phyloP scores from a whole-genome alignment of 176 grass and related monocot species.

The Bromus sterilis region DNA sequence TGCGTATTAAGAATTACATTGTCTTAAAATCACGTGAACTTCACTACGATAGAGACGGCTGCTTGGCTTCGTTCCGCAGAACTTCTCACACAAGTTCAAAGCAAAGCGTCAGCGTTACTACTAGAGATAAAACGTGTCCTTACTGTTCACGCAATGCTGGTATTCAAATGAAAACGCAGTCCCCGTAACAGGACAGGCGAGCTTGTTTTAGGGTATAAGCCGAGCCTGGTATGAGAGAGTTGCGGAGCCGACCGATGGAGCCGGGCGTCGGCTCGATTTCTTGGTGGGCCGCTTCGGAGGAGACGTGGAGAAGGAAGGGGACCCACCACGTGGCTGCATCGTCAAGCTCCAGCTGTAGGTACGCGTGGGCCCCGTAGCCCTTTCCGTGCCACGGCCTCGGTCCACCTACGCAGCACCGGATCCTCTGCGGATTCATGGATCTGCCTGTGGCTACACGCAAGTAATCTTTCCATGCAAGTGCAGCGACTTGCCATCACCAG shows the following conservation, averaged over 20 bases:
- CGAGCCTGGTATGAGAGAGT: neutral
- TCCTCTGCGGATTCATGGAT: neutral
- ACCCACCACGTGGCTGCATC: constrained; percentile 4
- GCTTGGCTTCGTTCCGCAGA: too few relatives aligned
- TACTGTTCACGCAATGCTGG: neutral
- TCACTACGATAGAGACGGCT: too few relatives aligned
- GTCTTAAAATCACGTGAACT: too few relatives aligned
- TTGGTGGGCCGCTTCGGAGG: neutral
- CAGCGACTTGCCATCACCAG: too few relatives aligned
- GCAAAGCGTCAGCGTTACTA: too few relatives aligned
- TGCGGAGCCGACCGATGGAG: neutral
- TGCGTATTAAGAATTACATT: too few relatives aligned
- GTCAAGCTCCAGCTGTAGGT: neutral
- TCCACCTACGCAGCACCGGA: neutral
- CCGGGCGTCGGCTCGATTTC: neutral
- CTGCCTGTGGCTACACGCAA: neutral
- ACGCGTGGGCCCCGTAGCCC: neutral
- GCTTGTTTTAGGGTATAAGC: neutral
- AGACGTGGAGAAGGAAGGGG: neutral
- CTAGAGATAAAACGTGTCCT: neutral
- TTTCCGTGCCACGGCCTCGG: neutral
- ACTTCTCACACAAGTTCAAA: too few relatives aligned
- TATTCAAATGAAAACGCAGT: too few relatives aligned
- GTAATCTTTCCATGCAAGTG: too few relatives aligned
- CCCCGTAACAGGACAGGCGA: neutral